A percentile compares a stretch with the other conserved stretches of the same genome.
phyloP scores from a whole-genome alignment of 345 rosid species.

The Physaria fendleri region DNA sequence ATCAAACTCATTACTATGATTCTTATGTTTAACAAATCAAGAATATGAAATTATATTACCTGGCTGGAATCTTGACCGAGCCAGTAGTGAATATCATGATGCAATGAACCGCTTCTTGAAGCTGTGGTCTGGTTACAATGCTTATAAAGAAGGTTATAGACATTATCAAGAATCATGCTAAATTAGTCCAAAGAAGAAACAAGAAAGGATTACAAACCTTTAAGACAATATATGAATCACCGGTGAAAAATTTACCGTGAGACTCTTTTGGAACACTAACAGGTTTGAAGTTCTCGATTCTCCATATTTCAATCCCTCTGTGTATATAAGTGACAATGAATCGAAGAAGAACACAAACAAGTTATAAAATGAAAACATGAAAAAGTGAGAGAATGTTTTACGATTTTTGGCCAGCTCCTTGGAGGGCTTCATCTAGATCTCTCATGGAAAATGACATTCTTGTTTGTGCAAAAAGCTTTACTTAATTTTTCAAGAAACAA shows the following conservation, averaged over 20 bases:
- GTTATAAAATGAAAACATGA: too few species aligned
- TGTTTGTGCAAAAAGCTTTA: conserved; percentile 25
- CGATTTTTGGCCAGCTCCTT: conserved; percentile 96
- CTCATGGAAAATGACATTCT: conserved; percentile 89
- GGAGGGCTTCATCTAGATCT: conserved; percentile 91
- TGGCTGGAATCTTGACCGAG: conserved; percentile 85
- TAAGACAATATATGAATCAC: conserved; percentile 86
- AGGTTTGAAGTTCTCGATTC: conserved; percentile 79
- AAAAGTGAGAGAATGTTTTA: conserved; percentile 56
- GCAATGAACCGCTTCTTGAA: conserved; percentile 61
- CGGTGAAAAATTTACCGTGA: conserved; percentile 75
- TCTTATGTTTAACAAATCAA: background rate
- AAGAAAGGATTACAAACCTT: conserved; percentile 45
- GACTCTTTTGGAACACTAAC: conserved; percentile 57
- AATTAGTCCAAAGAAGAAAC: background rate
- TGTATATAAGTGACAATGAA: conserved; percentile 16
- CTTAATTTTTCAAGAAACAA: conserved; percentile 12
- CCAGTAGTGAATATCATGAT: conserved; percentile 90
- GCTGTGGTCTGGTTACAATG: conserved; percentile 67
- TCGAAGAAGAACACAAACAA: background rate
- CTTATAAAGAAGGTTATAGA: background rate
- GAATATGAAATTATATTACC: conserved; percentile 32
- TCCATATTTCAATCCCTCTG: conserved; percentile 96
- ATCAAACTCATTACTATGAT: conserved; percentile 23
- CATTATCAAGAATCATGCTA: background rate